phyloP scores from a whole-genome alignment of 1,139 yeast genomes.

The Ashbya aceris region DNA sequence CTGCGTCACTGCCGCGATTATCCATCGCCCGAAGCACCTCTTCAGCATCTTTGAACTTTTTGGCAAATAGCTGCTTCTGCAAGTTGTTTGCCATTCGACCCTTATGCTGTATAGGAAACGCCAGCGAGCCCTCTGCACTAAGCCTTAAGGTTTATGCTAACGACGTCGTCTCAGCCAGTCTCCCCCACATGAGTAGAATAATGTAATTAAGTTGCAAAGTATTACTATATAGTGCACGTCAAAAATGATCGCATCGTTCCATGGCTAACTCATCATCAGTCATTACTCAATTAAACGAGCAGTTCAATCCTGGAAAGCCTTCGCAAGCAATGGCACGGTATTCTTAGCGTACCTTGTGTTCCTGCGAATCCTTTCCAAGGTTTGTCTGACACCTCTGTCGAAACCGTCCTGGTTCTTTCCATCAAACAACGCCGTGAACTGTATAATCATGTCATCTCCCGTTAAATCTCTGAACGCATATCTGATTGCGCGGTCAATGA shows the following conservation, averaged over 20 bases:
- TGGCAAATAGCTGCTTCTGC: constrained; percentile 35
- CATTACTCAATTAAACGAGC: neutral
- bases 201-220: no score
- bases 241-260: no score
- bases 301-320: constrained; percentile 4
- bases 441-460: constrained; percentile 35
- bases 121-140: no score
- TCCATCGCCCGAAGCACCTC: constrained; percentile 25
- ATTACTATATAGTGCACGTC: no score
- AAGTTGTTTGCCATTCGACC: constrained; percentile 14
- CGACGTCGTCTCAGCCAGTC: no score
- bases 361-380: constrained; percentile 43
- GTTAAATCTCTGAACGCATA: constrained; percentile 43
- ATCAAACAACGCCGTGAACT: constrained; percentile 43
- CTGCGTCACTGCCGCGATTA: constrained; percentile 25
- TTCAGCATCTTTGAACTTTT: constrained; percentile 31
- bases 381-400: constrained; percentile 50
- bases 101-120: neutral
- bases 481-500: constrained; percentile 55
- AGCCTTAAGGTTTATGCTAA: no score
- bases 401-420: constrained; percentile 51
- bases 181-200: no score
- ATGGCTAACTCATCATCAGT: neutral
- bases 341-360: constrained; percentile 28
- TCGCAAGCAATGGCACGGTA: constrained; percentile 3